A percentile compares a stretch with the other conserved stretches of the same genome.
These are phyloP conservation scores for Hypocreales sp. DNA, from an alignment of 2,329 filamentous ascomycete genomes.

Conservation along the genomic window DNA sequence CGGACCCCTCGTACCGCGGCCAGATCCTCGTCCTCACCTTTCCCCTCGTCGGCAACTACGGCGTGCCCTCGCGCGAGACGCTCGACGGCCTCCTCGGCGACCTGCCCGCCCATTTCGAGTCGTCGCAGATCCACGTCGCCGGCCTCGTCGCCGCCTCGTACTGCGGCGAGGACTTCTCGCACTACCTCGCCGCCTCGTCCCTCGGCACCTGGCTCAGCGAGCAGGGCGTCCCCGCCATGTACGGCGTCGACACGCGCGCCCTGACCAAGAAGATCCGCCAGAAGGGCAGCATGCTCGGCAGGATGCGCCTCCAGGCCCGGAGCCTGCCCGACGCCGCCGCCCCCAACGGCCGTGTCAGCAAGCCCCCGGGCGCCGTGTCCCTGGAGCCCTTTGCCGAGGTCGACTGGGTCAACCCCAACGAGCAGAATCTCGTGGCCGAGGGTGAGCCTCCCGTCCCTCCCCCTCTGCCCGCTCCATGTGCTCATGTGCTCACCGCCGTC, in stretches of 20 bases:
- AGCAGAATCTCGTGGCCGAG: conserved; percentile 83
- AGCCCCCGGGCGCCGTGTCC: conserved; percentile 11
- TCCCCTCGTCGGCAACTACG: conserved; percentile 92
- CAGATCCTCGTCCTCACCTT: conserved; percentile 97
- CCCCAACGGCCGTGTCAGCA: conserved; percentile 23
- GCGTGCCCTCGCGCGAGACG: conserved; percentile 75
- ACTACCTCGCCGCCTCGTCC: conserved; percentile 81
- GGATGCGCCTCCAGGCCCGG: conserved; percentile 57
- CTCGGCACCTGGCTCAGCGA: conserved; percentile 93
- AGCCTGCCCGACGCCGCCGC: conserved; percentile 24
- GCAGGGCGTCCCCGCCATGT: conserved; percentile 84
- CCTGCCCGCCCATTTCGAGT: conserved; percentile 86
- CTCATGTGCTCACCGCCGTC: no score
- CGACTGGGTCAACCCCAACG: conserved; percentile 86
- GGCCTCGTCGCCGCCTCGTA: conserved; percentile 86
- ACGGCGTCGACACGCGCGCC: conserved; percentile 84
- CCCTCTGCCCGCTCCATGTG: no score
- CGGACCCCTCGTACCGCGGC: conserved; percentile 74
- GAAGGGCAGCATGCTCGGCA: conserved; percentile 91
- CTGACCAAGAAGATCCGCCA: conserved; percentile 89
- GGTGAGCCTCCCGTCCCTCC: no score
- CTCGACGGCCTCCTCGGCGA: conserved; percentile 74
- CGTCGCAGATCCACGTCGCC: conserved; percentile 81
- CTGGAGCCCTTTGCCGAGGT: conserved; percentile 53
- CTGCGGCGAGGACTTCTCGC: conserved; percentile 87